Evolutionary conservation across 2,329 filamentous ascomycete genomes (phyloP).

Genomic region (Penicillium verrucosum): DNA sequence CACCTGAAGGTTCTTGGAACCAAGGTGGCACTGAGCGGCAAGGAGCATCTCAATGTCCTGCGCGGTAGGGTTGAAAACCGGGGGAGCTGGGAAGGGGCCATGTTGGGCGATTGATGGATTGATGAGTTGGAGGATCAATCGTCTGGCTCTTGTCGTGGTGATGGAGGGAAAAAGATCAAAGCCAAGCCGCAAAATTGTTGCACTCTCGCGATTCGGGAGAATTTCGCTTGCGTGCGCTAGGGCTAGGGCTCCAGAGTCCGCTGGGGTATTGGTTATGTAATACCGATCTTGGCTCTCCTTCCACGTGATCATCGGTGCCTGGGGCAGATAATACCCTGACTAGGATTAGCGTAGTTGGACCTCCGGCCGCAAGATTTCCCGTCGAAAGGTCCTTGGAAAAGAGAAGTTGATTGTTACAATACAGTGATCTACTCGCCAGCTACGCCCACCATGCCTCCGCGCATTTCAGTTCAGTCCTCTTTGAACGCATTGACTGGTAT

Average conservation of each 20-base stretch:
- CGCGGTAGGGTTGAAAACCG: conserved; percentile 93
- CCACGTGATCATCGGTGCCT: background rate
- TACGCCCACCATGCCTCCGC: conserved; percentile 60
- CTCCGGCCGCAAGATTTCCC: conserved; percentile 33
- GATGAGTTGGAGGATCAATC: conserved; percentile 45
- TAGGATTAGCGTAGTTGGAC: conserved; percentile 25
- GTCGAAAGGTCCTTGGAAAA: conserved; percentile 23
- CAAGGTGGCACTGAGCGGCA: conserved; percentile 92
- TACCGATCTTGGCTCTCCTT: background rate
- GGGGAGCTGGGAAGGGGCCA: conserved; percentile 91
- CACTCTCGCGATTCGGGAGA: conserved; percentile 28
- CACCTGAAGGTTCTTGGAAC: conserved; percentile 98
- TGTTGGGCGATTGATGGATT: conserved; percentile 63
- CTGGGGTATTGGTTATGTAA: background rate
- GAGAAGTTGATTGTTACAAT: conserved; percentile 12
- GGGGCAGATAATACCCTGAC: background rate
- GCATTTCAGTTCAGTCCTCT: conserved; percentile 60
- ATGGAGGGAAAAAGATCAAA: conserved; percentile 32
- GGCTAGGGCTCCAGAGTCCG: conserved; percentile 32
- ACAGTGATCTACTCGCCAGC: conserved; percentile 1
- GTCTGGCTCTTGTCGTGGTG: conserved; percentile 45
- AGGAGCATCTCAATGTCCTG: conserved; percentile 99
- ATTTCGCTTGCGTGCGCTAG: conserved; percentile 42
- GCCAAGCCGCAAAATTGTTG: conserved; percentile 31
- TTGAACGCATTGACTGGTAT: conserved; percentile 60